phyloP scores from a whole-genome alignment of 2,329 filamentous ascomycete species.

The Colletotrichum noveboracense region DNA sequence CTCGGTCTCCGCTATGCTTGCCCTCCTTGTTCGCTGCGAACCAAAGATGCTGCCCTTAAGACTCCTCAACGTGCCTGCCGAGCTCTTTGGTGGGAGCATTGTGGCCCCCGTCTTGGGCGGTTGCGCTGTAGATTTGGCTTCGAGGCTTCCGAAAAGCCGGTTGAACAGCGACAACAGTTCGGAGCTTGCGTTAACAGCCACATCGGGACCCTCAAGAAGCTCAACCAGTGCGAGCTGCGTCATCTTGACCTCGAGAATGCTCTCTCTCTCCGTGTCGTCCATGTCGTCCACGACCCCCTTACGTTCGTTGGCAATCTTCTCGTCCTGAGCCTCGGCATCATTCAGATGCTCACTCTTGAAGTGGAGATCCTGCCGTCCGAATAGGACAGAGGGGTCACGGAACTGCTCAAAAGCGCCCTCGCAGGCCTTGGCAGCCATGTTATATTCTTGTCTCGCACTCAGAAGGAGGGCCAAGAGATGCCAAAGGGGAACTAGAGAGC shows the following conservation, averaged over 20 bases:
- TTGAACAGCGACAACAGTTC: conserved; percentile 85
- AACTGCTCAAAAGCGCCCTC: conserved; percentile 94
- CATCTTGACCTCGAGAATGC: conserved; percentile 93
- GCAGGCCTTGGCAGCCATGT: conserved; percentile 80
- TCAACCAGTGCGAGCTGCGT: conserved; percentile 88
- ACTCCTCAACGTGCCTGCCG: conserved; percentile 73
- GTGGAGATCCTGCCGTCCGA: conserved; percentile 62
- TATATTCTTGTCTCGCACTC: conserved; percentile 85
- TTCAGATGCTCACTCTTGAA: conserved; percentile 74
- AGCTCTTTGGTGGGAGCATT: conserved; percentile 61
- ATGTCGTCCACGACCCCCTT: conserved; percentile 76
- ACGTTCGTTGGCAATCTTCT: conserved; percentile 27
- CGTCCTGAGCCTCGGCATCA: conserved; percentile 43
- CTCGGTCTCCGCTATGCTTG: conserved; percentile 39
- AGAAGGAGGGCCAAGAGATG: conserved; percentile 87
- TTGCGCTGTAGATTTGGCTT: conserved; percentile 50
- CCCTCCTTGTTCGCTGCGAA: conserved; percentile 49
- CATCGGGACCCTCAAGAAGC: conserved; percentile 79
- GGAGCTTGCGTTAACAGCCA: conserved; percentile 86
- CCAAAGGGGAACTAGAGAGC: conserved; percentile 80
- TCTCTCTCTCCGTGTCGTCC: conserved; percentile 83
- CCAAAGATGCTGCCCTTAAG: conserved; percentile 81
- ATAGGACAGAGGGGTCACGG: conserved; percentile 71
- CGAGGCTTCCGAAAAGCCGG: conserved; percentile 71
- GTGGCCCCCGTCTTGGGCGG: conserved; percentile 52